A percentile compares a stretch with the other conserved stretches of the same genome.
Conservation (phyloP, 345 rosid genomes). For the Gossypium ekmanianum region DNA sequence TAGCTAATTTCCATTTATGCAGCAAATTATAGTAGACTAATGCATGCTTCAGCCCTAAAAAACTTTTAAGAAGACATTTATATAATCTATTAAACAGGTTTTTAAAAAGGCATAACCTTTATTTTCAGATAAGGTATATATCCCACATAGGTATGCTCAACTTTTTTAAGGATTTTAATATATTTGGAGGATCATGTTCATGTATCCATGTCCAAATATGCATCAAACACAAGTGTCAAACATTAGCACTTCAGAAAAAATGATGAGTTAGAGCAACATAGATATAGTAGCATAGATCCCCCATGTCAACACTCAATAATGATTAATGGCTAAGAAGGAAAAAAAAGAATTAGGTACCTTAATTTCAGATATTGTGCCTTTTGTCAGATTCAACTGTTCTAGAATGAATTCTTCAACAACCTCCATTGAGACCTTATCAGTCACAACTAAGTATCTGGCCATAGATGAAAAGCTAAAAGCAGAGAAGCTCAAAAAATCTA, state of each 20-base stretch:
- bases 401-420: slow-evolving; percentile 50
- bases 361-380: slow-evolving; percentile 22
- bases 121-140: neutral
- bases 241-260: neutral
- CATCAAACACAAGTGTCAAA: neutral
- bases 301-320: neutral
- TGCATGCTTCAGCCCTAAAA: neutral
- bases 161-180: neutral
- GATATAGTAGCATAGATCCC: neutral
- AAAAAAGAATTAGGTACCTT: too few relatives aligned
- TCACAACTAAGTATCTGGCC: slow-evolving; percentile 34
- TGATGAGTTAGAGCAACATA: neutral
- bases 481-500: slow-evolving; percentile 54
- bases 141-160: neutral
- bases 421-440: slow-evolving; percentile 33
- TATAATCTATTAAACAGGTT: neutral
- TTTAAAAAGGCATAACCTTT: neutral
- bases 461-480: slow-evolving; percentile 49
- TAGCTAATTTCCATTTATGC: neutral
- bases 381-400: slow-evolving; percentile 60
- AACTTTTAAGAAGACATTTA: neutral
- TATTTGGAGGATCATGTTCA: neutral
- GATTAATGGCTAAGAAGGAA: neutral
- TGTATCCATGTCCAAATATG: neutral
- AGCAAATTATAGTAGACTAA: neutral